phyloP scores from a whole-genome alignment of 2,329 filamentous ascomycete species.

The Didymella segeticola region DNA sequence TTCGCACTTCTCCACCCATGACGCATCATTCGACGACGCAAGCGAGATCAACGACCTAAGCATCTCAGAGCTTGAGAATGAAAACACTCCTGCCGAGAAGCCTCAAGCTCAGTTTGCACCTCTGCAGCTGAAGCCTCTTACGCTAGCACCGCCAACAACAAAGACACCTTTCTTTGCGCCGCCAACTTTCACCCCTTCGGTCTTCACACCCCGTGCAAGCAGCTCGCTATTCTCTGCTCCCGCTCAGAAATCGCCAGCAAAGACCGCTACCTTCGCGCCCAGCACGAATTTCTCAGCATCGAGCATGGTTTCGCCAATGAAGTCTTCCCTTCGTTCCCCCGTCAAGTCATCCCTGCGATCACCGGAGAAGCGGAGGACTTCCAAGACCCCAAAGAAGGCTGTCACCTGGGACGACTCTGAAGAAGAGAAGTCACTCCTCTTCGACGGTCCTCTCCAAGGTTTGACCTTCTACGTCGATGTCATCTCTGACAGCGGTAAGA shows the following conservation, averaged over 20 bases:
- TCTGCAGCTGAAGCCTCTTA: conserved; percentile 19
- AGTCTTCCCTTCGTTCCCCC: conserved; percentile 40
- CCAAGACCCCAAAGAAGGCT: conserved; percentile 47
- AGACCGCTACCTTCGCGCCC: conserved; percentile 10
- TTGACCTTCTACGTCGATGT: conserved; percentile 85
- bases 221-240: conserved; percentile 8
- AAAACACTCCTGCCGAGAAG: conserved; percentile 17
- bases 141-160: conserved; percentile 26
- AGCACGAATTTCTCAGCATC: conserved; percentile 16
- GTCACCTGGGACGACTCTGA: conserved; percentile 42
- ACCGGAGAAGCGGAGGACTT: conserved; percentile 38
- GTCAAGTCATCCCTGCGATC: conserved; percentile 46
- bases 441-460: conserved; percentile 55
- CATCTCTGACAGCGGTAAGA: conserved; percentile 72
- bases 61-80: conserved; percentile 21
- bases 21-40: conserved; percentile 24
- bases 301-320: conserved; percentile 29
- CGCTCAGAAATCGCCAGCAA: conserved; percentile 12
- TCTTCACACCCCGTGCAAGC: conserved; percentile 11
- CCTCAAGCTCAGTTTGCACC: conserved; percentile 12
- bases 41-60: conserved; percentile 24
- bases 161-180: conserved; percentile 14
- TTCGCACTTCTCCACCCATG: conserved; percentile 16
- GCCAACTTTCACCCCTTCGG: conserved; percentile 15
- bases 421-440: conserved; percentile 30